These are phyloP conservation scores for Ustilaginoidea virens DNA, from an alignment of 2,329 filamentous ascomycete species.

Conservation along the genomic window DNA sequence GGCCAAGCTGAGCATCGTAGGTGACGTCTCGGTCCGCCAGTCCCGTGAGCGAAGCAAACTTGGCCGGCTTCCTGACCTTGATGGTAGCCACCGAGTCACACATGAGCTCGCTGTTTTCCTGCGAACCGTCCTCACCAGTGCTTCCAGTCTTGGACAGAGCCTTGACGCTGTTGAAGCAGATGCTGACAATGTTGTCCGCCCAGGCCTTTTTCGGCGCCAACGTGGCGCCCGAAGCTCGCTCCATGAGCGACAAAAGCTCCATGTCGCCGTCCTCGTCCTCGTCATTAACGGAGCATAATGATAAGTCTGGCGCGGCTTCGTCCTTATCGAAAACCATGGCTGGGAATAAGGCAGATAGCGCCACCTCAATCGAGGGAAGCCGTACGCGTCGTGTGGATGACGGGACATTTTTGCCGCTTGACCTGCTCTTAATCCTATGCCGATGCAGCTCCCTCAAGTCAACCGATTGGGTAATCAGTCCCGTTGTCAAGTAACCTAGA, in stretches of 20 bases:
- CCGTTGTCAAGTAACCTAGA: slow-evolving; percentile 32
- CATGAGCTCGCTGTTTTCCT: slow-evolving; percentile 12
- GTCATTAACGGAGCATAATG: slow-evolving; percentile 2
- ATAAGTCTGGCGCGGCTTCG: slow-evolving; percentile 6
- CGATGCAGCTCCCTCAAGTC: slow-evolving; percentile 32
- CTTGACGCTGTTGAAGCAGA: slow-evolving; percentile 38
- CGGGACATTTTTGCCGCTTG: slow-evolving; percentile 18
- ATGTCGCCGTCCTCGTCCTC: slow-evolving; percentile 4
- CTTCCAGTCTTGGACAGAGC: slow-evolving; percentile 6
- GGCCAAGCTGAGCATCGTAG: slow-evolving; percentile 42
- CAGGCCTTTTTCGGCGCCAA: slow-evolving; percentile 25
- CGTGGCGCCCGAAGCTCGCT: slow-evolving; percentile 7
- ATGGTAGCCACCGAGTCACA: slow-evolving; percentile 38
- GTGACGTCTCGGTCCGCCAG: slow-evolving; percentile 45
- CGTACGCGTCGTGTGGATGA: slow-evolving; percentile 26
- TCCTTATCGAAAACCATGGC: slow-evolving; percentile 15
- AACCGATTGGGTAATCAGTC: slow-evolving; percentile 33
- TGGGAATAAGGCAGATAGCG: slow-evolving; percentile 30
- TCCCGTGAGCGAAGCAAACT: slow-evolving; percentile 38
- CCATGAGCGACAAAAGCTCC: slow-evolving; percentile 11
- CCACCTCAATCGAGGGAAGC: slow-evolving; percentile 32
- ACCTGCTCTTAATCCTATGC: slow-evolving; percentile 24
- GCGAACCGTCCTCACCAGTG: slow-evolving; percentile 4
- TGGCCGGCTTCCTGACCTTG: slow-evolving; percentile 33
- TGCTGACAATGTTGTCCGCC: slow-evolving; percentile 42